Evolutionary conservation across 106 monocot species (phyloP).

Genomic region (Acorus gramineus): DNA sequence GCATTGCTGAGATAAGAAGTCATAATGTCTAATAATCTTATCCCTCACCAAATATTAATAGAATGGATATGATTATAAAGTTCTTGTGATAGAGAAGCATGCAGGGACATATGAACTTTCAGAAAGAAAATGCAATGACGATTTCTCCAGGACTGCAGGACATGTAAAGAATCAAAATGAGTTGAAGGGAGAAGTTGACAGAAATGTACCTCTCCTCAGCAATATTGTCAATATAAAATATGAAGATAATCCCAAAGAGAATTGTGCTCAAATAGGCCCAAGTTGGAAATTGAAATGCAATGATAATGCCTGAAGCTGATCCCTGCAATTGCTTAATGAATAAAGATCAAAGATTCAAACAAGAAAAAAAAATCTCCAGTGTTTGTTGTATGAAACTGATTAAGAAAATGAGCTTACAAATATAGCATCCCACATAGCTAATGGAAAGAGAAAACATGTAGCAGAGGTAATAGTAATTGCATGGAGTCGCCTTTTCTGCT

Average conservation of each 20-base stretch:
- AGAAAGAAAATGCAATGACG: no score
- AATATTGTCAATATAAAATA: constrained; percentile 89
- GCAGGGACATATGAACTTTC: no score
- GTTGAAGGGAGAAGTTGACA: not conserved
- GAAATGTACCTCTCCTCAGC: constrained; percentile 81
- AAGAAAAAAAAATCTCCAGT: not conserved
- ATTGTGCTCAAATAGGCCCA: constrained; percentile 90
- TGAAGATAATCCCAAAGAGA: constrained; percentile 78
- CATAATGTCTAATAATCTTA: no score
- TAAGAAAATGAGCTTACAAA: constrained; percentile 37
- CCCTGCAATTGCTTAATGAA: constrained; percentile 51
- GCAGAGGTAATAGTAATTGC: constrained; percentile 89
- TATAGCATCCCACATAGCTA: constrained; percentile 86
- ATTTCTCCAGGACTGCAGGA: not conserved
- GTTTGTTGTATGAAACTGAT: not conserved
- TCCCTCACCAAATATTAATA: no score
- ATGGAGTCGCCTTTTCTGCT: constrained; percentile 92
- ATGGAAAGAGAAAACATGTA: constrained; percentile 92
- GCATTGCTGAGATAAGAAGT: no score
- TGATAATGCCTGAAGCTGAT: constrained; percentile 42
- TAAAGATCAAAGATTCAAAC: constrained; percentile 3
- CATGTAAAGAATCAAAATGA: not conserved
- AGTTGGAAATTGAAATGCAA: constrained; percentile 57
- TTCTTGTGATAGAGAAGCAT: no score
- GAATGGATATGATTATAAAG: no score